These are phyloP conservation scores for Apophysomyces elegans DNA, from an alignment of 371 early-diverging fungal genomes.

Conservation along the genomic window DNA sequence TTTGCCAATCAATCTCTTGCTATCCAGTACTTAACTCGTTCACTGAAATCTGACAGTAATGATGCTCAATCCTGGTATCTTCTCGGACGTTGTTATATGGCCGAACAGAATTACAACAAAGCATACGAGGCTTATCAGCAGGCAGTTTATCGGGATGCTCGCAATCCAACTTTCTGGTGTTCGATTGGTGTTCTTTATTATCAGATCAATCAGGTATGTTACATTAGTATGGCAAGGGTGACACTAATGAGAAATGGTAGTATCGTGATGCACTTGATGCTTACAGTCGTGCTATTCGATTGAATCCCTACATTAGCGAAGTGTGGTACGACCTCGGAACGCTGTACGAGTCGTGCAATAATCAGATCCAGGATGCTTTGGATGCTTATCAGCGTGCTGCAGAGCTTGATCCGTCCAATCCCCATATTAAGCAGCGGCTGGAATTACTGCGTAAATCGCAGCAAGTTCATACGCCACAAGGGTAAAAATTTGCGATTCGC, in stretches of 20 bases:
- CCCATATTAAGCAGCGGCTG: conserved; percentile 87
- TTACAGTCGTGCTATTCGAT: conserved; percentile 89
- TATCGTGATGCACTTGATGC: conserved; percentile 95
- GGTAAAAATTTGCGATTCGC: conserved; percentile 45
- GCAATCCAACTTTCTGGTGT: conserved; percentile 96
- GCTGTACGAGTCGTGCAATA: conserved; percentile 95
- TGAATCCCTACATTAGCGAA: conserved; percentile 91
- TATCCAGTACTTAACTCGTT: conserved; percentile 74
- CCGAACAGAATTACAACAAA: conserved; percentile 88
- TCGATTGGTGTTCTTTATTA: conserved; percentile 96
- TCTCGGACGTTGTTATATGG: conserved; percentile 95
- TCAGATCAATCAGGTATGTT: conserved; percentile 80
- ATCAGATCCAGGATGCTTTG: conserved; percentile 92
- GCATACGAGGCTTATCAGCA: conserved; percentile 97
- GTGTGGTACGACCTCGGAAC: conserved; percentile 96
- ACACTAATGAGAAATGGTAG: conserved; percentile 20
- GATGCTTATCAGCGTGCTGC: conserved; percentile 94
- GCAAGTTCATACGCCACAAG: conserved; percentile 79
- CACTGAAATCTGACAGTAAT: conserved; percentile 79
- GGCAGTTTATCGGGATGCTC: conserved; percentile 91
- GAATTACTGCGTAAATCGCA: conserved; percentile 62
- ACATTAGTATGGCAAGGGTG: background rate
- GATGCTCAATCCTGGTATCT: conserved; percentile 95
- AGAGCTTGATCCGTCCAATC: conserved; percentile 72
- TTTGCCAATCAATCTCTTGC: conserved; percentile 85